Conservation (phyloP, 75 land plant genomes). For the Pinus albicaulis region DNA sequence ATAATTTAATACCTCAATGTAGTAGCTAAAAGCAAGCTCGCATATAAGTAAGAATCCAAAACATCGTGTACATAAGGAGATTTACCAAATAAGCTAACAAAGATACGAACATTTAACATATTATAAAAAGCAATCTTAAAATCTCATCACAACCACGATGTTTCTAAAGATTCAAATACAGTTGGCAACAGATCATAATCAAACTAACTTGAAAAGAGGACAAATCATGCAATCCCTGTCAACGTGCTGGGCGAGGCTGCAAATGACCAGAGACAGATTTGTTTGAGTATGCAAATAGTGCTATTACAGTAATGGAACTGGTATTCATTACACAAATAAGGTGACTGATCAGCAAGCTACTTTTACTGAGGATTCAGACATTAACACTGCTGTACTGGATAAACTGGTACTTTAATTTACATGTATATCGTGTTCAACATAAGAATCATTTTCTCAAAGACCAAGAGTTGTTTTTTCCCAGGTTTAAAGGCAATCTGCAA, state of each 20-base stretch:
- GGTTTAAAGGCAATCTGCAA: too few species aligned
- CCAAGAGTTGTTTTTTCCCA: too few species aligned
- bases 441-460: background rate
- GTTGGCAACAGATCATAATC: background rate
- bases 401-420: background rate
- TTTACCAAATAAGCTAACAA: background rate
- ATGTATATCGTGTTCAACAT: background rate
- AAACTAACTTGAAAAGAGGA: conserved; percentile 64
- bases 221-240: conserved; percentile 95
- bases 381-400: background rate
- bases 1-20: conserved; percentile 61
- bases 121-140: background rate
- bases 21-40: conserved; percentile 82
- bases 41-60: conserved; percentile 75
- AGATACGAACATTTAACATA: background rate
- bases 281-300: background rate
- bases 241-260: conserved; percentile 77
- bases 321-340: background rate
- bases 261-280: conserved; percentile 10
- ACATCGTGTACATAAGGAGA: conserved; percentile 71
- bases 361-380: background rate
- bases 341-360: background rate
- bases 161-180: background rate
- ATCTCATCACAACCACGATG: background rate
- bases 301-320: background rate